Base-by-base conservation (phyloP, 208 protist species). In the Leishmania guyanensis region DNA sequence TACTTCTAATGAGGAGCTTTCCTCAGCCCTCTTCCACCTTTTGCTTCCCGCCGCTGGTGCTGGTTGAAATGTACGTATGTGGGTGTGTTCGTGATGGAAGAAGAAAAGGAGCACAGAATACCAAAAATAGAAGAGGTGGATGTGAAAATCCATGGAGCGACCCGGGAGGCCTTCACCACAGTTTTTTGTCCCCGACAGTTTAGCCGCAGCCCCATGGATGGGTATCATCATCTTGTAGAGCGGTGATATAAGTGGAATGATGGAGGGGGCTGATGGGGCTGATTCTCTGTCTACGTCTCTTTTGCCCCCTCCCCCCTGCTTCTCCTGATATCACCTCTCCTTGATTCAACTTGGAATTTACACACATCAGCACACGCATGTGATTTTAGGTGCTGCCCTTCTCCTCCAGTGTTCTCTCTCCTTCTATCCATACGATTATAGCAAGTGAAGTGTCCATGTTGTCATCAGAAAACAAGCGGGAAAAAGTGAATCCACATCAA, bases 301-400 rank as follows among this genome's bases (percentile, higher is more conserved):
- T 73, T 53, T 73, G 22, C 20, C 2, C 29, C 29, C 29, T 46
- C 39, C 29, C 29, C 68, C 39, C 33, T 73, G 33, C 46, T 73
- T 48, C 68, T 73, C 46, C 46, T 51, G 14, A 36, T 54, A 29
- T n/a, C 6, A 53, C 33, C 10, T 5, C 46, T 54, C 46, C 68
- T 50, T 22, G 68, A 71, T 22, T 71, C 66, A 8, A 51, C 39
- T 48, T 73, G 68, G 46, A 73, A 73, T 54, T 46, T 12, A 8
- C 26, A 33, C 66, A 50, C 46, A 43, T 50, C 66, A 36, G 1
- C 68, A 73, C 22, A 73, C 46, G 12, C 22, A 53, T 53, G 46
- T 36, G 20, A 36, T 73, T 73, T 73, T 51, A 73, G 68, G 68
- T 73, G 39, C 68, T 71, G 36, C 39, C 65, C 39, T 71, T 71